Base-by-base conservation (phyloP, 2,329 filamentous ascomycete species). In the Myriosclerotinia duriaeana region DNA sequence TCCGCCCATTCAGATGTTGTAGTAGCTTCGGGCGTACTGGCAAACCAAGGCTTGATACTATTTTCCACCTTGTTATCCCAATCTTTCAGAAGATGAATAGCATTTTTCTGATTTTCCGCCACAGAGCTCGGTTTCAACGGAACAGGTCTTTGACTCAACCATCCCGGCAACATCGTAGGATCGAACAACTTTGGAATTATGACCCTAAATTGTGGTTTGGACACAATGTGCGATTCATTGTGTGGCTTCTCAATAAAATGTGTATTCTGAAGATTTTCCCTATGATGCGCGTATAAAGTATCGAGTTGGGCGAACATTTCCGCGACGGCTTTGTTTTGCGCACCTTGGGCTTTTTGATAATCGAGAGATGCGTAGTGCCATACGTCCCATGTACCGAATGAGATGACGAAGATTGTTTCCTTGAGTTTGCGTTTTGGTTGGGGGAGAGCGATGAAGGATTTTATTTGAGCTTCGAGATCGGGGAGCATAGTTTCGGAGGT, bases 21-120 rank as follows among this genome's bases (percentile, higher is more conserved):
- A 14, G 46, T 26, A 26, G 26, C 34, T 44, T 64, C 61, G 65
- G 56, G 5, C 17, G 77, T 76, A 30, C 46, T 65, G 11, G 63
- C 53, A 59, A 65, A 65, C 84, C 85, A 87, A 9, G 77, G 71
- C 0, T 76, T 73, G 61, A 84, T 74, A 20, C 76, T 74, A 8
- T 74, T 75, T n/a, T 77, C 75, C 4, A 86, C 68, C 48, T 75
- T 70, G 5, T 75, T 70, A 69, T 87, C 85, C 85, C 85, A 87
- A 15, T 77, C 75, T 11, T 72, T 72, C 0, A 83, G 83, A 52
- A 87, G 73, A 59, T 80, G 79, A 1, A 81, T 80, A 2, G 84
- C 83, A 68, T 85, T 86, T 67, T 82, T 83, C 71, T 84, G 77
- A 69, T 87, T 81, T 69, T 85, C 83, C 2, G 81, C 78, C 48